Evolutionary conservation across 2,329 filamentous ascomycete species (phyloP).

Genomic region (Aureobasidium sp.): DNA sequence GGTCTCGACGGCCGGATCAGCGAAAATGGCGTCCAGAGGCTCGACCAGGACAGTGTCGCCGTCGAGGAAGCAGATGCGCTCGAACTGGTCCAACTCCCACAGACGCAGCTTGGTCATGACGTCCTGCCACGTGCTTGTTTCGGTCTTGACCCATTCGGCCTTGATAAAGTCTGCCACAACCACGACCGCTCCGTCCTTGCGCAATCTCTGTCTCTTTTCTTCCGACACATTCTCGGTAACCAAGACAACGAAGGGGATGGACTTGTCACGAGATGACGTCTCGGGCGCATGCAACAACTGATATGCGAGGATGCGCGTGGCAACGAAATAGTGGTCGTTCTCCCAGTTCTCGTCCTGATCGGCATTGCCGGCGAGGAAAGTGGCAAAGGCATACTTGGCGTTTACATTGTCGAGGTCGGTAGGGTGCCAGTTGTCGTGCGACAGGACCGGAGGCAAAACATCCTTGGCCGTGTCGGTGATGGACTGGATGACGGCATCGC

Average conservation of each 20-base stretch:
- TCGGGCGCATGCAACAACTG: conserved; percentile 25
- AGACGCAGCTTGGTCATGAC: conserved; percentile 32
- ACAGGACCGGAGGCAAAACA: not conserved
- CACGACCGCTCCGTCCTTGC: conserved; percentile 23
- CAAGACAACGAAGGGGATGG: conserved; percentile 25
- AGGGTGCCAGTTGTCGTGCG: not conserved
- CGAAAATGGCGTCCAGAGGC: conserved; percentile 26
- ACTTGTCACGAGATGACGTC: conserved; percentile 18
- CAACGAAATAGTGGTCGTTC: conserved; percentile 25
- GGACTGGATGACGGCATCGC: conserved; percentile 14
- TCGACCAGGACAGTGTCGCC: conserved; percentile 25
- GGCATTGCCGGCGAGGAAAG: conserved; percentile 21
- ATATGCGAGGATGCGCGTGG: conserved; percentile 24
- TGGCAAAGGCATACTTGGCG: conserved; percentile 22
- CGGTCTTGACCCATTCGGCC: conserved; percentile 26
- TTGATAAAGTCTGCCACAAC: conserved; percentile 21
- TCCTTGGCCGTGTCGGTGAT: conserved; percentile 14
- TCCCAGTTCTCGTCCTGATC: conserved; percentile 17
- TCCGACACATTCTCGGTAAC: conserved; percentile 21
- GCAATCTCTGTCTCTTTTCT: conserved; percentile 21
- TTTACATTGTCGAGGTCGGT: conserved; percentile 8
- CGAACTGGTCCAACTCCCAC: conserved; percentile 31
- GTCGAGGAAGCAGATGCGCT: conserved; percentile 28
- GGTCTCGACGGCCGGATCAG: conserved; percentile 24
- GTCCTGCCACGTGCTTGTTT: conserved; percentile 25